Evolutionary conservation across 192 early-diverging fungal genomes (phyloP), one percentile per base, ranked within the genome.

Genomic region (Coemansia sp.): DNA sequence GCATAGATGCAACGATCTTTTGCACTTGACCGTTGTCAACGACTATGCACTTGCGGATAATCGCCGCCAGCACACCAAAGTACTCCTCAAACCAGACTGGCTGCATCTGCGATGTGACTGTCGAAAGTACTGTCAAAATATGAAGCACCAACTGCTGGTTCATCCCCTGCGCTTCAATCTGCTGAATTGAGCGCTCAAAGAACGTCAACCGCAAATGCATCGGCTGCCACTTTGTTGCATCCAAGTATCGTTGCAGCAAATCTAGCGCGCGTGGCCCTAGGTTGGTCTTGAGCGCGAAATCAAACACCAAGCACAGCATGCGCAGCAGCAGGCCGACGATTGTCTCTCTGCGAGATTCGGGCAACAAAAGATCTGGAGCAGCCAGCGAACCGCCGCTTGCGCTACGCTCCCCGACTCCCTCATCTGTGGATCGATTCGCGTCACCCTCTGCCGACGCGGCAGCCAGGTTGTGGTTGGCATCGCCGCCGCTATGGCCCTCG

Each of bases 11-110:
- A 9, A 97, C 76, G 29, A 87, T 82, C 62, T 85, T 85, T 53
- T 90, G 86, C 48, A 97, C 84, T 6, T 84, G 77, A 0, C 85
- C 72, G 67, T 93, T 89, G 57, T 97, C 94, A 0, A 86, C 86
- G 9, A 84, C 75, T n/a, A 94, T 54, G 48, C 72, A 81, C 62
- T 76, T 82, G 64, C 69, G 70, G 27, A 82, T 57, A 22, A 82
- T 68, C 16, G 51, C 47, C 12, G 64, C 79, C 54, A 82, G 55
- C 9, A 59, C 58, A 7, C 67, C 68, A 29, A 67, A 82, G 65
- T 82, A 75, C 67, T 82, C 79, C 48, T 75, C 79, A 64, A 82
- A 82, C 79, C 79, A 82, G 3, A 67, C 65, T 14, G 72, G 57
- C 64, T 76, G 79, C 79, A 82, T 82, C 55, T 82, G 72, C 19